phyloP scores from a whole-genome alignment of 176 grass and related monocot species.

The Eragrostis curvula region DNA sequence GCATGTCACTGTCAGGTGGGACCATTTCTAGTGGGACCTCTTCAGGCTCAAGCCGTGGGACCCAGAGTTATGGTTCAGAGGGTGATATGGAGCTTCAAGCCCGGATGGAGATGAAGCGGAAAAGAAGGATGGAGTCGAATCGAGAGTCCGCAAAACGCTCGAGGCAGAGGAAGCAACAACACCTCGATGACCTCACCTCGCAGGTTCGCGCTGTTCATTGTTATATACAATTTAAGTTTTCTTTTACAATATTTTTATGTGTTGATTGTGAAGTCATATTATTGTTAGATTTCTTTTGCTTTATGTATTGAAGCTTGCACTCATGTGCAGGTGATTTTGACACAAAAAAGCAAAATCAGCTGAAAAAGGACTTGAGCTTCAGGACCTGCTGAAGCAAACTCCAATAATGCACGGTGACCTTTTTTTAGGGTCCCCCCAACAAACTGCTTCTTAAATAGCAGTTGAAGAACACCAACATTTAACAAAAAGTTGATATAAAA shows the following conservation, averaged over 20 bases:
- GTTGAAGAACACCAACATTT: background rate
- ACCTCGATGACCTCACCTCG: slow-evolving; percentile 46
- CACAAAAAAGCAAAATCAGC: slow-evolving; percentile 46
- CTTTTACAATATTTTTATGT: background rate
- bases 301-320: slow-evolving; percentile 55
- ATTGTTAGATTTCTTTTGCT: slow-evolving; percentile 11
- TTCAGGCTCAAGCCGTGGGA: slow-evolving; percentile 15
- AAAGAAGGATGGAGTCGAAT: slow-evolving; percentile 73
- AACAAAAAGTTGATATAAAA: background rate
- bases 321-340: slow-evolving; percentile 60
- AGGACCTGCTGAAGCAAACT: slow-evolving; percentile 48
- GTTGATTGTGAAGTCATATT: background rate
- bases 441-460: background rate
- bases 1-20: slow-evolving; percentile 27
- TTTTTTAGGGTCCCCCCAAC: background rate
- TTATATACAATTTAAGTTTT: background rate
- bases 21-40: slow-evolving; percentile 40
- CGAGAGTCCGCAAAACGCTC: slow-evolving; percentile 69
- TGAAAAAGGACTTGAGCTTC: slow-evolving; percentile 48
- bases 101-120: slow-evolving; percentile 58
- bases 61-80: slow-evolving; percentile 20
- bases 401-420: slow-evolving; percentile 47
- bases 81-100: slow-evolving; percentile 47
- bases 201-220: background rate
- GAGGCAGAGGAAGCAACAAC: slow-evolving; percentile 63